Percentiles rank a stretch among this genome's conserved stretches.
Conservation (phyloP, 2,329 filamentous ascomycete species). For the Fusarium verticillioides region DNA sequence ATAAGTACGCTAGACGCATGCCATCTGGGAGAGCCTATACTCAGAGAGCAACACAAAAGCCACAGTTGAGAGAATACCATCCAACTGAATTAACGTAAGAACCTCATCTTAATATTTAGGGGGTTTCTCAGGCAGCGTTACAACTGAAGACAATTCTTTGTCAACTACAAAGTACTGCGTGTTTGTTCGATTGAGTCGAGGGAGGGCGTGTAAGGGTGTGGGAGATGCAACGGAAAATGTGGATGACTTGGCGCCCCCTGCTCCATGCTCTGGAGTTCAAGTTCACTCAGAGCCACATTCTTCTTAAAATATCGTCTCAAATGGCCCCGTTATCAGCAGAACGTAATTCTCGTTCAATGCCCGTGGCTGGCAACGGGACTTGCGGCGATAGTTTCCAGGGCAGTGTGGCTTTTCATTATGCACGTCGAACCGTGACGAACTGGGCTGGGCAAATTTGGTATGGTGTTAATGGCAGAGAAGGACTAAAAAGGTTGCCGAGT, state of each 20-base stretch:
- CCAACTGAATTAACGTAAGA: slow-evolving; percentile 1
- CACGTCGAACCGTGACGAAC: slow-evolving; percentile 24
- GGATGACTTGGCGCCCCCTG: slow-evolving; percentile 45
- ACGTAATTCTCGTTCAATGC: not conserved
- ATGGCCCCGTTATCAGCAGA: not conserved
- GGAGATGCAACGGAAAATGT: slow-evolving; percentile 44
- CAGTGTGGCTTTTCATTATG: slow-evolving; percentile 1
- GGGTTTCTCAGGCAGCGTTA: slow-evolving; percentile 11
- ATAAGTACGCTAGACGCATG: slow-evolving; percentile 1
- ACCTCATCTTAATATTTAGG: slow-evolving; percentile 4
- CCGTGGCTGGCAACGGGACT: not conserved
- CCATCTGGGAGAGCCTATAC: not conserved
- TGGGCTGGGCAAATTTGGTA: slow-evolving; percentile 11
- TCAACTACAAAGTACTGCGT: not conserved
- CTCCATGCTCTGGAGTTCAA: slow-evolving; percentile 28
- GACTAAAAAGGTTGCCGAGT: slow-evolving; percentile 19
- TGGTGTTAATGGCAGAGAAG: not conserved
- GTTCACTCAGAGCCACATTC: slow-evolving; percentile 22
- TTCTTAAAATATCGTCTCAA: slow-evolving; percentile 15
- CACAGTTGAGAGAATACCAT: not conserved
- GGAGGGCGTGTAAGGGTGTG: slow-evolving; percentile 43
- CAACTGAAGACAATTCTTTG: slow-evolving; percentile 19
- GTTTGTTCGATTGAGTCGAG: slow-evolving; percentile 34
- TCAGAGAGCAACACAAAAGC: slow-evolving; percentile 8
- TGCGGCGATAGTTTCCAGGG: not conserved